These are phyloP conservation scores for Talaromyces amestolkiae DNA, from an alignment of 2,329 filamentous ascomycete genomes.

Conservation along the genomic window DNA sequence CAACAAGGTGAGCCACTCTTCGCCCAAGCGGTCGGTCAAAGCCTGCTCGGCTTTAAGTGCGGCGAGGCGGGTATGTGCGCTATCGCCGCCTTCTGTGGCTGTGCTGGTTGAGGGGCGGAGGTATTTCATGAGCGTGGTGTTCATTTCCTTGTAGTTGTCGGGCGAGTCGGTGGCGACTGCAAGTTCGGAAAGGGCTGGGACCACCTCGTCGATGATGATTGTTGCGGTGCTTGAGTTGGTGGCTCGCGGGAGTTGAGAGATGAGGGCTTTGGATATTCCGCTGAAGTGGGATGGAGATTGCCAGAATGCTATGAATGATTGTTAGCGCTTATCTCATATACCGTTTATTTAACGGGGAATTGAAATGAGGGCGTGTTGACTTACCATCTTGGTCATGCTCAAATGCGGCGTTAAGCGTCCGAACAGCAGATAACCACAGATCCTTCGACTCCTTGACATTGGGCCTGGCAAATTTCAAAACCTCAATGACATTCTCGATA, in stretches of 20 bases:
- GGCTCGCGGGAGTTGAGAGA: constrained; percentile 61
- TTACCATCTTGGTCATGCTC: constrained; percentile 79
- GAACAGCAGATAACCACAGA: constrained; percentile 69
- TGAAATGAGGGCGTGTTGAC: constrained; percentile 15
- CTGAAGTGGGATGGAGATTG: constrained; percentile 84
- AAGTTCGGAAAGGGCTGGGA: constrained; percentile 75
- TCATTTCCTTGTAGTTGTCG: constrained; percentile 88
- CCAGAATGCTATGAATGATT: constrained; percentile 68
- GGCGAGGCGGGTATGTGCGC: constrained; percentile 69
- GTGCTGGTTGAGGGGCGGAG: constrained; percentile 58
- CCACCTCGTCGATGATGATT: constrained; percentile 56
- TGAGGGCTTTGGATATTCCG: constrained; percentile 66
- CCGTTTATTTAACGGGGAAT: neutral
- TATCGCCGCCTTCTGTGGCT: constrained; percentile 49
- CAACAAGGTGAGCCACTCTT: constrained; percentile 88
- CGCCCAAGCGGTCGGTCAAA: constrained; percentile 75
- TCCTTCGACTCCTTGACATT: constrained; percentile 51
- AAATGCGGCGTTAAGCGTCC: constrained; percentile 72
- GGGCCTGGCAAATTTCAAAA: constrained; percentile 50
- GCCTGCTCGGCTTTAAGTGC: constrained; percentile 78
- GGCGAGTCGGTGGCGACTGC: constrained; percentile 77
- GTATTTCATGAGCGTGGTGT: constrained; percentile 71
- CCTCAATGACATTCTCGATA: constrained; percentile 68
- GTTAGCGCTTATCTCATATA: neutral
- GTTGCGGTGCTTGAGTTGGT: constrained; percentile 38